These are phyloP conservation scores for Saturnispora saitoi DNA, from an alignment of 805 yeast genomes.

Conservation along the genomic window DNA sequence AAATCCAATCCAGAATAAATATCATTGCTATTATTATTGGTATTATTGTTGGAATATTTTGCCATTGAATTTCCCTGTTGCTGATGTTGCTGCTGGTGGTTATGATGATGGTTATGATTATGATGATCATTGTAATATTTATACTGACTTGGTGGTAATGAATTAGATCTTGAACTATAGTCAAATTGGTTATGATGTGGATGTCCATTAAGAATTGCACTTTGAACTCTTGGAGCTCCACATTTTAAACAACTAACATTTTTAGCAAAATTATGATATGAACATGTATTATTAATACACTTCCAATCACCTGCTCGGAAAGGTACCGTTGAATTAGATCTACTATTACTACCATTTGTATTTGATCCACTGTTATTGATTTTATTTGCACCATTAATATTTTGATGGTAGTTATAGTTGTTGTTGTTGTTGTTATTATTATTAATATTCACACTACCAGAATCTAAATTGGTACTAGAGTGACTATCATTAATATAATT, in stretches of 20 bases:
- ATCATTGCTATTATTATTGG: not conserved
- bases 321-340: conserved; percentile 51
- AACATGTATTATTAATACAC: conserved; percentile 68
- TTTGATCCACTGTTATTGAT: conserved; percentile 14
- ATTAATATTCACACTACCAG: conserved; percentile 13
- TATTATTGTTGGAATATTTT: not conserved
- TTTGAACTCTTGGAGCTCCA: conserved; percentile 56
- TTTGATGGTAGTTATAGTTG: conserved; percentile 5
- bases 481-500: conserved; percentile 28
- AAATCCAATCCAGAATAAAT: not conserved
- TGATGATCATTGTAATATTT: not conserved
- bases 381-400: conserved; percentile 12
- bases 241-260: conserved; percentile 82
- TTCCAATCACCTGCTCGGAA: conserved; percentile 98
- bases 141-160: conserved; percentile 10
- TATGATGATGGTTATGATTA: not conserved
- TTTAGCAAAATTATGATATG: conserved; percentile 89
- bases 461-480: conserved; percentile 8
- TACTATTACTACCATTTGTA: conserved; percentile 18
- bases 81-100: not conserved
- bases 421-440: conserved; percentile 7
- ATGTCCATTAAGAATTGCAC: conserved; percentile 26
- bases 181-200: conserved; percentile 19
- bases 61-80: not conserved
- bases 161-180: conserved; percentile 11